Evolutionary conservation across 108 stramenopile genomes (phyloP).

Genomic region (Cyclotella choctawhatcheeana): DNA sequence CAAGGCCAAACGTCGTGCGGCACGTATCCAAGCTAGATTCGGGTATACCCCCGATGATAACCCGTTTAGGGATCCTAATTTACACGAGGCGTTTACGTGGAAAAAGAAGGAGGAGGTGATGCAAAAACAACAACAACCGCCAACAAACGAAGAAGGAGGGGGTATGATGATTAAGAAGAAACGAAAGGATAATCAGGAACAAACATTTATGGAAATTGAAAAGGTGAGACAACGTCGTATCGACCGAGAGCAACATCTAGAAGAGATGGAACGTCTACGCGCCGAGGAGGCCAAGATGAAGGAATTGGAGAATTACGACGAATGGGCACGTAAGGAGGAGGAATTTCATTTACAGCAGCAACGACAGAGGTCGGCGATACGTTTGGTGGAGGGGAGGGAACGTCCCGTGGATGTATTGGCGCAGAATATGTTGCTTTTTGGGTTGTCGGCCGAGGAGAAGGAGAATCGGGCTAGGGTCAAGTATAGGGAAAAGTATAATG

Average conservation of each 20-base stretch:
- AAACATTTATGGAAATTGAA: constrained; percentile 94
- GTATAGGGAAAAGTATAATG: constrained; percentile 89
- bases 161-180: not conserved
- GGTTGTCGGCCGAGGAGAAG: constrained; percentile 72
- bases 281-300: constrained; percentile 94
- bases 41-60: constrained; percentile 98
- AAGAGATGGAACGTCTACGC: constrained; percentile 94
- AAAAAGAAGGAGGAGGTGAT: constrained; percentile 86
- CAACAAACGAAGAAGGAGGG: constrained; percentile 1
- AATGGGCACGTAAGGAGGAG: constrained; percentile 98
- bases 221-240: constrained; percentile 93
- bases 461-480: constrained; percentile 79
- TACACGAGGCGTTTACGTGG: constrained; percentile 96
- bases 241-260: constrained; percentile 85
- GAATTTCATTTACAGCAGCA: constrained; percentile 96
- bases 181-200: constrained; percentile 55
- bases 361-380: constrained; percentile 86
- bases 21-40: constrained; percentile 75
- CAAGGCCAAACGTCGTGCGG: constrained; percentile 78
- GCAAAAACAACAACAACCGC: not conserved
- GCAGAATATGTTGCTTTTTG: constrained; percentile 96
- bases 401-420: constrained; percentile 95
- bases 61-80: constrained; percentile 98
- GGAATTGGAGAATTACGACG: constrained; percentile 95
- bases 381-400: constrained; percentile 93